These are phyloP conservation scores for Testicularia cyperi DNA, from an alignment of 1,284 basidiomycete genomes.

Conservation along the genomic window DNA sequence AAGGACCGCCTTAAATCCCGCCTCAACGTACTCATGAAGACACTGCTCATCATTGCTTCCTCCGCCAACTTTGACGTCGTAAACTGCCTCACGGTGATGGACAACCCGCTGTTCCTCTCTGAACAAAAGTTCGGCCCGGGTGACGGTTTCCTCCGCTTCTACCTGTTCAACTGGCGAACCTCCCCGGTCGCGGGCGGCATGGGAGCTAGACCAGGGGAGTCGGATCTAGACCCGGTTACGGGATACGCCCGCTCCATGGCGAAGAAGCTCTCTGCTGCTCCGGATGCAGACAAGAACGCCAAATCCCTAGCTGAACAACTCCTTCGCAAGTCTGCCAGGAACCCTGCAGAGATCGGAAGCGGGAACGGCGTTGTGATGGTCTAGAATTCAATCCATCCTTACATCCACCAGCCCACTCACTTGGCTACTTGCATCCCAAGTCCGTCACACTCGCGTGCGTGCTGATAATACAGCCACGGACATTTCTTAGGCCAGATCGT, in stretches of 20 bases:
- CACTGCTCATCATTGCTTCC: conserved; percentile 77
- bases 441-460: no score
- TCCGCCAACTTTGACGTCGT: conserved; percentile 87
- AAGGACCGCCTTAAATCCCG: conserved; percentile 71
- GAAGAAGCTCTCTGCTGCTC: neutral
- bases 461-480: no score
- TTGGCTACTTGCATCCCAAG: no score
- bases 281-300: neutral
- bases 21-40: conserved; percentile 72
- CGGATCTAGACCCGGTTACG: conserved; percentile 50
- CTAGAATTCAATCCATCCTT: no score
- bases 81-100: conserved; percentile 92
- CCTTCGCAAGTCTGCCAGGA: conserved; percentile 7
- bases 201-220: conserved; percentile 48
- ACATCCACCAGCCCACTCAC: no score
- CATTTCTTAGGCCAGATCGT: no score
- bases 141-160: conserved; percentile 84
- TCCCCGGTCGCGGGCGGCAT: conserved; percentile 54
- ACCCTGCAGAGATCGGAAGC: conserved; percentile 40
- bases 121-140: conserved; percentile 84
- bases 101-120: conserved; percentile 79
- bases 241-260: conserved; percentile 13
- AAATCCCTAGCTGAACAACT: conserved; percentile 21
- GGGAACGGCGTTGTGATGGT: conserved; percentile 59
- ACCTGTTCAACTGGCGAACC: conserved; percentile 67